phyloP scores from a whole-genome alignment of 2,329 filamentous ascomycete species.

The Talaromyces sp. region DNA sequence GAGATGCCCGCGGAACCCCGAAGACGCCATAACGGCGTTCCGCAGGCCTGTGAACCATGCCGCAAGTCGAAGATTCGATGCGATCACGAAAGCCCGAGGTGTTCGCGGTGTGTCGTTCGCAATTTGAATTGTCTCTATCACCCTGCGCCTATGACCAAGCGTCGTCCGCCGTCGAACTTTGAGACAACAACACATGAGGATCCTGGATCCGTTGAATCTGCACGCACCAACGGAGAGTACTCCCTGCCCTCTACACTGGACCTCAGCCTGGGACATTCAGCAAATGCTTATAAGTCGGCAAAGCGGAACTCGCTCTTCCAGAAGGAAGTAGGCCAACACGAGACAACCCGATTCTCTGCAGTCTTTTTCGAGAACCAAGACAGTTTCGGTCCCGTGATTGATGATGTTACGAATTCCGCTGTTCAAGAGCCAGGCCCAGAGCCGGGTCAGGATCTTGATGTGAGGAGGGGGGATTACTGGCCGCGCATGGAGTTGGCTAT shows the following conservation, averaged over 20 bases:
- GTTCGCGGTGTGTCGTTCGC: not conserved
- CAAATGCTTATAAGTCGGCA: not conserved
- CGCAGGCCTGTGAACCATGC: constrained; percentile 40
- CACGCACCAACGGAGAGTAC: not conserved
- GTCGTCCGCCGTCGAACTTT: not conserved
- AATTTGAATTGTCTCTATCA: constrained; percentile 1
- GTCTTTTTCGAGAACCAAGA: constrained; percentile 6
- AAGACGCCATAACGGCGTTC: constrained; percentile 34
- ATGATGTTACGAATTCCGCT: not conserved
- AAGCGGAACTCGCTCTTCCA: not conserved
- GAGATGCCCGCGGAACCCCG: not conserved
- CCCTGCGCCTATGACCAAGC: constrained; percentile 7
- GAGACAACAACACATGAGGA: not conserved
- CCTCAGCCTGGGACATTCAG: not conserved
- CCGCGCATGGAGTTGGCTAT: constrained; percentile 1
- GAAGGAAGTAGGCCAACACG: not conserved
- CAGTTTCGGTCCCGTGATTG: not conserved
- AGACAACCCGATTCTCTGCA: constrained; percentile 1
- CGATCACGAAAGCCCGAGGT: constrained; percentile 35
- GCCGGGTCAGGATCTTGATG: not conserved
- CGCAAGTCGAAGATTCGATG: constrained; percentile 38
- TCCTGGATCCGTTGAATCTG: not conserved
- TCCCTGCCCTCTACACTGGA: not conserved
- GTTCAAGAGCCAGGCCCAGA: not conserved
- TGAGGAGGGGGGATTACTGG: not conserved